These are phyloP conservation scores for Rosa chinensis DNA, from an alignment of 306 rosid species.

Conservation along the genomic window DNA sequence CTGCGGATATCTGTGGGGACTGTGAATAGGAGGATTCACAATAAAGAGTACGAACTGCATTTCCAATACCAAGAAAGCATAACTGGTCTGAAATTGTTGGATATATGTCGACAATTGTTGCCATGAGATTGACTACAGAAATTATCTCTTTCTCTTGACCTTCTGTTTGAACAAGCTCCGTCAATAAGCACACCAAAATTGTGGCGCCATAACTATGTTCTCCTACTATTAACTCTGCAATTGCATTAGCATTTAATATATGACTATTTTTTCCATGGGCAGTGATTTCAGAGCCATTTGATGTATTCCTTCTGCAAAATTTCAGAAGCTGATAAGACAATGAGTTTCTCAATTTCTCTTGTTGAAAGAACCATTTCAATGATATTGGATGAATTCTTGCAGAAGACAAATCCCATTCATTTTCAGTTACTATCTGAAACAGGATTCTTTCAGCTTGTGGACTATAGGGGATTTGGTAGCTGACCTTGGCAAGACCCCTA, in stretches of 20 bases:
- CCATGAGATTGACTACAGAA: constrained; percentile 49
- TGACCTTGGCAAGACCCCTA: constrained; percentile 60
- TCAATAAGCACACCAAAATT: constrained; percentile 59
- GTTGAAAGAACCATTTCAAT: constrained; percentile 89
- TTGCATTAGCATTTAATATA: constrained; percentile 43
- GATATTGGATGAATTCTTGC: constrained; percentile 68
- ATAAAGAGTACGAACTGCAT: constrained; percentile 44
- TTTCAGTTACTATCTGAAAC: constrained; percentile 54
- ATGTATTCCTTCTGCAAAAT: constrained; percentile 54
- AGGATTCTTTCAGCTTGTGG: constrained; percentile 72
- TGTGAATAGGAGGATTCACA: constrained; percentile 34
- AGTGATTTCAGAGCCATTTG: constrained; percentile 35
- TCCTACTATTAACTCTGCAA: constrained; percentile 67
- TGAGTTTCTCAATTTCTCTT: constrained; percentile 56
- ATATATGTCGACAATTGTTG: constrained; percentile 41
- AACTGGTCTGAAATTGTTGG: constrained; percentile 68
- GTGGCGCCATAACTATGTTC: constrained; percentile 71
- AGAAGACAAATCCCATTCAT: constrained; percentile 72
- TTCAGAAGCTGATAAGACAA: constrained; percentile 67
- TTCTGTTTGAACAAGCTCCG: constrained; percentile 56
- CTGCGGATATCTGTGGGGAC: constrained; percentile 41
- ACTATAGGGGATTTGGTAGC: constrained; percentile 60
- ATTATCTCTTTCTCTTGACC: constrained; percentile 55
- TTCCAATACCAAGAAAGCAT: constrained; percentile 56
- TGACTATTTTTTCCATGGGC: constrained; percentile 34